These are phyloP conservation scores for Lasiodiplodia sp. DNA, from an alignment of 2,329 filamentous ascomycete species.

Conservation along the genomic window DNA sequence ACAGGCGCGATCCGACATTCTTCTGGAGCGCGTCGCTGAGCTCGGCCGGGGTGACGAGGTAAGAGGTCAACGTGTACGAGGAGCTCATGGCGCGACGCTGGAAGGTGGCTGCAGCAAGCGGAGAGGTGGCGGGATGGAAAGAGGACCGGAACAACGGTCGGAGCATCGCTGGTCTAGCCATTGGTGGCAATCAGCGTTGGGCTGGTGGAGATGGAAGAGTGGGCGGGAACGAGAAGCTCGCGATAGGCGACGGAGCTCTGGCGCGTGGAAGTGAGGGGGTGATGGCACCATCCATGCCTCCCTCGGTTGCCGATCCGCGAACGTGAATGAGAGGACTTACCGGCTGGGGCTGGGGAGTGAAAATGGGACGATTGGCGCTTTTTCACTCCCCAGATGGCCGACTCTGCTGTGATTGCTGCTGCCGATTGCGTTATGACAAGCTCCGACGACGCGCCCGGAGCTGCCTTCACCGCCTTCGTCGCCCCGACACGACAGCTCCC, in stretches of 20 bases:
- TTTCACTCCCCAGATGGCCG: constrained; percentile 20
- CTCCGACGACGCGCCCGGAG: not conserved
- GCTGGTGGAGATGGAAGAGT: not conserved
- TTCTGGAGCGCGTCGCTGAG: constrained; percentile 81
- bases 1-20: constrained; percentile 80
- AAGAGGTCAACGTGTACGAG: constrained; percentile 70
- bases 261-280: constrained; percentile 24
- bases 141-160: constrained; percentile 13
- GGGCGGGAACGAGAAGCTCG: constrained; percentile 6
- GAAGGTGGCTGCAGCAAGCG: constrained; percentile 3
- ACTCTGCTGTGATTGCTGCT: constrained; percentile 19
- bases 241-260: constrained; percentile 26
- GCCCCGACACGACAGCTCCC: not conserved
- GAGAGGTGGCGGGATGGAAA: not conserved
- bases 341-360: constrained; percentile 14
- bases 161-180: constrained; percentile 28
- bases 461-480: constrained; percentile 16
- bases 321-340: constrained; percentile 18
- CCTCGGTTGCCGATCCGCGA: constrained; percentile 21
- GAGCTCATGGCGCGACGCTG: constrained; percentile 41
- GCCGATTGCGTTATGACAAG: constrained; percentile 25
- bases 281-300: constrained; percentile 24
- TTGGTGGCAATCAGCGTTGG: constrained; percentile 9
- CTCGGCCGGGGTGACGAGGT: constrained; percentile 85
- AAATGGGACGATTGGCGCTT: not conserved